Evolutionary conservation across 2,329 filamentous ascomycete species (phyloP).

Genomic region (Tolypocladium sp.): DNA sequence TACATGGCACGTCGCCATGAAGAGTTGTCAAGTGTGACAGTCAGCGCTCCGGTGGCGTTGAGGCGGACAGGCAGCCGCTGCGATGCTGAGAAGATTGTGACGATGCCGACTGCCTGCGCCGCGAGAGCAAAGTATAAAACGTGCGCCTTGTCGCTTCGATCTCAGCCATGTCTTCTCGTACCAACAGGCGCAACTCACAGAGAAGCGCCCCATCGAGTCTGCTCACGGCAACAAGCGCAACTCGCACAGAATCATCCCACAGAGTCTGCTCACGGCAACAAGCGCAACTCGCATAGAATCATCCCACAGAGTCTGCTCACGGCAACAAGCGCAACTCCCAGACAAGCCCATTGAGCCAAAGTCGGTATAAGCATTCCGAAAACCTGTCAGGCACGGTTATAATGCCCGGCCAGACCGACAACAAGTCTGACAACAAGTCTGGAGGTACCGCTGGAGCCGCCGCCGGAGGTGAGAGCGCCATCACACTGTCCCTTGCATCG

Average conservation of each 20-base stretch:
- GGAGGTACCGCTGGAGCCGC: background rate
- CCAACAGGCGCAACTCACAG: background rate
- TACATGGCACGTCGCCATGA: background rate
- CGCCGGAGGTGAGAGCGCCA: background rate
- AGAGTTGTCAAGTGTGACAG: background rate
- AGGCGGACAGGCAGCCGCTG: too few relatives aligned
- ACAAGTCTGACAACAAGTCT: background rate
- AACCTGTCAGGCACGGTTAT: background rate
- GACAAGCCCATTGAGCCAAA: background rate
- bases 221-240: background rate
- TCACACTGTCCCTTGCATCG: background rate
- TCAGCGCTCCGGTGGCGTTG: background rate
- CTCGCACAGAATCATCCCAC: background rate
- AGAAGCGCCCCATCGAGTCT: background rate
- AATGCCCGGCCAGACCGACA: background rate
- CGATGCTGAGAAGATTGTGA: background rate
- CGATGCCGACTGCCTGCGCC: background rate
- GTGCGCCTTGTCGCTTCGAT: too few relatives aligned
- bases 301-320: too few relatives aligned
- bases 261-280: background rate
- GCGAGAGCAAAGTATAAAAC: background rate
- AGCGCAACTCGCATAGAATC: background rate
- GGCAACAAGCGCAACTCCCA: background rate
- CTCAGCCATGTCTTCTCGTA: background rate
- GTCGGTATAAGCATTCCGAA: background rate